A percentile compares a stretch with the other conserved stretches of the same genome.
These are phyloP conservation scores for Dioscorea zingiberensis DNA, from an alignment of 106 monocot species.

Conservation along the genomic window DNA sequence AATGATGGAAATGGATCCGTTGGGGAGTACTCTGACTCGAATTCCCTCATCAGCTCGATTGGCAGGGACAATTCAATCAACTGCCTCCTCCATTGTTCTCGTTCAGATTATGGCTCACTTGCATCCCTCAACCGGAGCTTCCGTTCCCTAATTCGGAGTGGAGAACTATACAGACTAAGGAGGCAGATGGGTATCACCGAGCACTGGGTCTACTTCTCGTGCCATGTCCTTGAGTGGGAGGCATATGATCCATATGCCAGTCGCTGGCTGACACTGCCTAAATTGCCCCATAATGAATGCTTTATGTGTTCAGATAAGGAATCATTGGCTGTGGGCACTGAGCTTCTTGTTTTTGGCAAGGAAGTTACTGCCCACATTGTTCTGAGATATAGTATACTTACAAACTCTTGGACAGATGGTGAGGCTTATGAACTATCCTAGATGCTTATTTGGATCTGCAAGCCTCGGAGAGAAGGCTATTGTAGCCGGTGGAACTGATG, in stretches of 20 bases:
- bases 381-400: conserved; percentile 60
- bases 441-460: conserved; percentile 86
- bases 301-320: conserved; percentile 84
- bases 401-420: conserved; percentile 65
- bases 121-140: conserved; percentile 56
- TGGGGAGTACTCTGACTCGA: conserved; percentile 23
- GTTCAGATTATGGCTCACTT: conserved; percentile 58
- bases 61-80: conserved; percentile 79
- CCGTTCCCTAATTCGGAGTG: conserved; percentile 44
- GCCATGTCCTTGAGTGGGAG: conserved; percentile 62
- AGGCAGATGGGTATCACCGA: conserved; percentile 41
- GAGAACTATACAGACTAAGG: conserved; percentile 62
- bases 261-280: conserved; percentile 63
- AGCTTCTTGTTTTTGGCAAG: conserved; percentile 73
- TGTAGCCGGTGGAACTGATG: conserved; percentile 65
- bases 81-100: conserved; percentile 58
- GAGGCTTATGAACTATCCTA: conserved; percentile 54
- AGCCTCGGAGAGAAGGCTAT: conserved; percentile 68
- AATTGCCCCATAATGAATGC: conserved; percentile 67
- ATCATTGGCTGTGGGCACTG: conserved; percentile 76
- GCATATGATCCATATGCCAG: conserved; percentile 52
- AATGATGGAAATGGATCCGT: conserved; percentile 8
- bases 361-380: conserved; percentile 48
- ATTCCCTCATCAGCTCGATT: conserved; percentile 52
- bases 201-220: conserved; percentile 80